These are phyloP conservation scores for Chamaecrista fasciculata DNA, from an alignment of 306 rosid species.

Conservation along the genomic window DNA sequence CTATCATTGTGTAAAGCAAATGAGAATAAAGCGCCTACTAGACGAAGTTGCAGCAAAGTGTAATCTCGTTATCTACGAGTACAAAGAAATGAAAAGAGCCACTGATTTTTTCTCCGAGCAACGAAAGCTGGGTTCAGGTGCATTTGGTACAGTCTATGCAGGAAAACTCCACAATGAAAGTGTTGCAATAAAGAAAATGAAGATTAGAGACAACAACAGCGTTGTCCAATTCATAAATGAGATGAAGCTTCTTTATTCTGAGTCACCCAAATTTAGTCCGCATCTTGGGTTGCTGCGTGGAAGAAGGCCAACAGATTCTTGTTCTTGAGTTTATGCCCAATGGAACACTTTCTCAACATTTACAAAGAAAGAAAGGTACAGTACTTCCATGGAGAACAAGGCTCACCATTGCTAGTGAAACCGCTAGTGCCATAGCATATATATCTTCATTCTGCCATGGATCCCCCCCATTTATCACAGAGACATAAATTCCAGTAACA, in stretches of 20 bases:
- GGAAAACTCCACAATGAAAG: conserved; percentile 71
- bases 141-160: conserved; percentile 84
- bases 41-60: conserved; percentile 77
- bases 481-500: conserved; percentile 90
- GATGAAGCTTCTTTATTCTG: conserved; percentile 79
- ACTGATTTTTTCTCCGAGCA: conserved; percentile 69
- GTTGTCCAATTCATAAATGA: conserved; percentile 90
- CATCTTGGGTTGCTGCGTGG: conserved; percentile 87
- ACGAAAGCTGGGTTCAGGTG: conserved; percentile 83
- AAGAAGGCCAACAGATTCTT: conserved; percentile 78
- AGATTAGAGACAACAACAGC: conserved; percentile 66
- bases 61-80: conserved; percentile 59
- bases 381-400: conserved; percentile 83
- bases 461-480: conserved; percentile 93
- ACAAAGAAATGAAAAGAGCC: conserved; percentile 70
- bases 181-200: conserved; percentile 84
- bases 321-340: conserved; percentile 80
- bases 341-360: conserved; percentile 84
- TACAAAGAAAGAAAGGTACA: conserved; percentile 59
- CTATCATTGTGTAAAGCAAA: conserved; percentile 37
- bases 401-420: conserved; percentile 82
- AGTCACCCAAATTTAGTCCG: conserved; percentile 92
- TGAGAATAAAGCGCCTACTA: conserved; percentile 58
- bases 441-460: conserved; percentile 75
- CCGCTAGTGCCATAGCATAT: conserved; percentile 85